Base-by-base conservation (phyloP, 2,329 filamentous ascomycete genomes). In the Neocucurbitaria cava region DNA sequence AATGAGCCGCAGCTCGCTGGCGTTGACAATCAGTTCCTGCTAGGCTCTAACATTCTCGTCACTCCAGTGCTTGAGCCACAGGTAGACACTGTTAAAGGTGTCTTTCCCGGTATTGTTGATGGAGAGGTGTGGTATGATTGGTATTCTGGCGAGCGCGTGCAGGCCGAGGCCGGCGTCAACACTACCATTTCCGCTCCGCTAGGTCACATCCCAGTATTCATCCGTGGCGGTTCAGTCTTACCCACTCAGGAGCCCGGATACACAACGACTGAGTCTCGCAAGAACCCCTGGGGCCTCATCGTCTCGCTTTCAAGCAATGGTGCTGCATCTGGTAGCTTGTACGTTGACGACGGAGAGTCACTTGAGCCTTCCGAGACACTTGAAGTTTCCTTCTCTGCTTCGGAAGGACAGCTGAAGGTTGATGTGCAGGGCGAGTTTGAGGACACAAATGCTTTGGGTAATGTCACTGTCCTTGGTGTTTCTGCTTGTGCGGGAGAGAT, bases 341-440 rank as follows among this genome's bases (percentile, higher is more conserved):
- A 93, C 68, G 69, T 92, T 7, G 90, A 93, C 64, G 90, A 94
- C 62, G 90, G 90, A 1, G 88, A 88, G 75, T 89, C 86, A 50
- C 53, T 91, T 7, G 65, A 73, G 30, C 87, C 84, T 0, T 78
- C 82, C 11, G 77, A 79, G 0, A 87, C 82, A 0, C 79, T 87
- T 5, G 79, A 79, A 55, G 82, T 91, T 21, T 67, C 79, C 64
- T 83, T 87, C 56, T 69, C 73, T 1, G 80, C 78, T 0, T 70
- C 72, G 1, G 62, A 70, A 5, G 79, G 77, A 0, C 75, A 76
- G 5, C 69, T 90, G 4, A 78, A 77, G 33, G 83, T 81, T 0
- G 74, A 69, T 4, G 78, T 82, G 0, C 60, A 73, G 1, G 88
- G 88, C 0, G 71, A 66, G 2, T 90, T 81, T 71, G 70, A 75